Percentiles rank a stretch among this genome's conserved stretches.
Conservation (phyloP, 169 alveolate species). For the Plasmodium gaboni region DNA sequence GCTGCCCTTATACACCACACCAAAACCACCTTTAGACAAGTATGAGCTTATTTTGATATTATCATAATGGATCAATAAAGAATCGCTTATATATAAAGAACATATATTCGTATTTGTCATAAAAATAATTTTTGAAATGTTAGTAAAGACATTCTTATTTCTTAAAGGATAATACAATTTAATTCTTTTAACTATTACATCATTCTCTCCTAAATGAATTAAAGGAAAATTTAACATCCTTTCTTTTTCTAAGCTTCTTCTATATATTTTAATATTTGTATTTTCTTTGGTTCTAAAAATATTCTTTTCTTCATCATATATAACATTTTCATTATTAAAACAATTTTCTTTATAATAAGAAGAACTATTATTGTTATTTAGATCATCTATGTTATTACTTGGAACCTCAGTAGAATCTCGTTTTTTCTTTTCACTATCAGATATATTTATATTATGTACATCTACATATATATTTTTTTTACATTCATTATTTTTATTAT, state of each 20-base stretch:
- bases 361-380: conserved; percentile 15
- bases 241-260: conserved; percentile 57
- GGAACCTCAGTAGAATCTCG: neutral
- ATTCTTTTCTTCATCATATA: conserved; percentile 46
- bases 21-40: conserved; percentile 69
- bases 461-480: neutral
- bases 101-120: conserved; percentile 64
- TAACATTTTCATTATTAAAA: conserved; percentile 51
- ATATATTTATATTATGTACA: conserved; percentile 9
- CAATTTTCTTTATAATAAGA: conserved; percentile 60
- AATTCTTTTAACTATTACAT: conserved; percentile 52
- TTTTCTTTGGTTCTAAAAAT: conserved; percentile 71
- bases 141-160: conserved; percentile 50
- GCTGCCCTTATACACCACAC: conserved; percentile 60
- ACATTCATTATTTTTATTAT: conserved; percentile 6
- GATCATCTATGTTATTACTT: conserved; percentile 3
- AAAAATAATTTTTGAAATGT: conserved; percentile 57
- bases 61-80: conserved; percentile 41
- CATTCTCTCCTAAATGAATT: conserved; percentile 71
- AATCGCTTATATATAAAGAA: conserved; percentile 34
- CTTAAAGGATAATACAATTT: conserved; percentile 57
- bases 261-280: conserved; percentile 56
- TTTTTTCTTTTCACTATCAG: conserved; percentile 4
- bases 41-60: conserved; percentile 40
- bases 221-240: conserved; percentile 39